Conservation (phyloP, 2,329 filamentous ascomycete genomes). For the Sporothrix brasiliensis region DNA sequence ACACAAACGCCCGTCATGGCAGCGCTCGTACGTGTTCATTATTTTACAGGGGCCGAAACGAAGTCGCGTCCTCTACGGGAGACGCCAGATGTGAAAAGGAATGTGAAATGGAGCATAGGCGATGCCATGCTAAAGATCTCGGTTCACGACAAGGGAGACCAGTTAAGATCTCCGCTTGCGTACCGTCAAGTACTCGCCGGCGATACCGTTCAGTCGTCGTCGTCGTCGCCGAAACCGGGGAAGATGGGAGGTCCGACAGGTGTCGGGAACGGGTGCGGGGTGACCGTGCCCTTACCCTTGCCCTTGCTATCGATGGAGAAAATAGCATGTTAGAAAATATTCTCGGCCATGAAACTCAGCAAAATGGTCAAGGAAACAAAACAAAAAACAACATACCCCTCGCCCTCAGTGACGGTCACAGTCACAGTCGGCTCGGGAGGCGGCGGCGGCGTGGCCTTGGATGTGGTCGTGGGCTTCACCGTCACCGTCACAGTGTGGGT, state of each 20-base stretch:
- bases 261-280: not conserved
- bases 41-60: constrained; percentile 3
- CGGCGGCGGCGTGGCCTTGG: constrained; percentile 4
- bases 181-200: too few relatives aligned
- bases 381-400: constrained; percentile 1
- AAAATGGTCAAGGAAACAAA: too few relatives aligned
- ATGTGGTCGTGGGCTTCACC: constrained; percentile 19
- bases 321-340: not conserved
- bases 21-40: not conserved
- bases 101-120: not conserved
- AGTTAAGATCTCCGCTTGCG: constrained; percentile 1
- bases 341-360: not conserved
- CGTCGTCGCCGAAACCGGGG: constrained; percentile 10
- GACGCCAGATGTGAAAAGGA: not conserved
- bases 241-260: constrained; percentile 7
- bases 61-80: not conserved
- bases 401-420: constrained; percentile 24
- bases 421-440: constrained; percentile 26
- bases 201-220: constrained; percentile 23
- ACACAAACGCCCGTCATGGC: not conserved
- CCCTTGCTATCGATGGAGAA: constrained; percentile 5
- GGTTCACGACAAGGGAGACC: not conserved
- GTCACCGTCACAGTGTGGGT: constrained; percentile 30
- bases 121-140: too few relatives aligned
- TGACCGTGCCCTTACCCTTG: not conserved